Base-by-base conservation (phyloP, 805 yeast genomes). In the Metschnikowia peoriensis region DNA sequence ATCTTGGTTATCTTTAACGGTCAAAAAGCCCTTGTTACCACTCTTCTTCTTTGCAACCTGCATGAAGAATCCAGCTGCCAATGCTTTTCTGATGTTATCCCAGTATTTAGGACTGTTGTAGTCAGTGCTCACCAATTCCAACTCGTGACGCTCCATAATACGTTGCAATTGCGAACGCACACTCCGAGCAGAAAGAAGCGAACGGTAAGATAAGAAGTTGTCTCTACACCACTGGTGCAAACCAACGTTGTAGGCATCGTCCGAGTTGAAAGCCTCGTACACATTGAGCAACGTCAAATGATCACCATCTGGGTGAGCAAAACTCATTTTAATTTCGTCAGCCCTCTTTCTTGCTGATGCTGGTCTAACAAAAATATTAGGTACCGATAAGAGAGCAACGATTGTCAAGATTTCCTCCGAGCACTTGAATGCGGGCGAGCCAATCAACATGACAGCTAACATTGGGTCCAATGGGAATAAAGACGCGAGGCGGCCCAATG, bases 381-480 rank as follows among this genome's bases (percentile, higher is more conserved):
- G 98, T 28, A 92, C 97, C 28, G 96, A 88, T 38, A 93, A 75
- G 80, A 94, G 79, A 2, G 98, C 93, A 7, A 92, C 96, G 58
- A 93, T 85, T 6, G 96, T 81, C 55, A 94, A 76, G 38, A 94
- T 83, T 68, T 93, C 98, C 67, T 89, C 86, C 2, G 97, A 88
- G 71, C 97, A 93, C 50, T 83, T 73, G 72, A 85, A 89, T 54
- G 85, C 91, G 1, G 96, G 88, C 1, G 97, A 84, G 1, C 91
- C 90, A 61, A 94, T 89, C 59, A 94, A 78, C 85, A 93, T 83
- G 38, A 91, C 97, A 1, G 98, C 97, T 54, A 93, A 73, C 85
- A 89, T 87, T 28, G 99, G 99, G 69, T 93, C 98, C 59, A 93
- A 75, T 44, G 99, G 99, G 79, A 94, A 93, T 59, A 87, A 86